Conservation (phyloP, 805 yeast species). For the Candida sphagnicola region DNA sequence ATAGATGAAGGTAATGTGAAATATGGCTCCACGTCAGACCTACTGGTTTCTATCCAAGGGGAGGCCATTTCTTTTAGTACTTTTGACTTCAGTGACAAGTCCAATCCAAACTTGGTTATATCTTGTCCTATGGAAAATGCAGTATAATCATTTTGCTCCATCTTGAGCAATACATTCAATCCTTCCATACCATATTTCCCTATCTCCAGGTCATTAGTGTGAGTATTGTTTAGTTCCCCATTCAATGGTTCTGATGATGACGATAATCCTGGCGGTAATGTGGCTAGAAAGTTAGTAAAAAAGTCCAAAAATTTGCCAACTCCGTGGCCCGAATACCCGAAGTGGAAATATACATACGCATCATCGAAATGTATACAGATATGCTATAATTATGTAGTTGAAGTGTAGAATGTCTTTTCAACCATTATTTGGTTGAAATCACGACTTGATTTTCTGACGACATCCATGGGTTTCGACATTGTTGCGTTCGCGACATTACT, state of each 20-base stretch:
- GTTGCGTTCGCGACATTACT: too few relatives aligned
- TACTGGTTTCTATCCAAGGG: slow-evolving; percentile 93
- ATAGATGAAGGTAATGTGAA: slow-evolving; percentile 57
- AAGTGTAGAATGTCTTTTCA: too few relatives aligned
- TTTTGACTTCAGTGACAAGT: slow-evolving; percentile 45
- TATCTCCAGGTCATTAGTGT: slow-evolving; percentile 41
- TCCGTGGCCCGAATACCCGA: too few relatives aligned
- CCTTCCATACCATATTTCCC: slow-evolving; percentile 64
- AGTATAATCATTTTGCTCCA: slow-evolving; percentile 60
- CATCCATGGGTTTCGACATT: too few relatives aligned
- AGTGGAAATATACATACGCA: not conserved
- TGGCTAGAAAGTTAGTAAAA: slow-evolving; percentile 10
- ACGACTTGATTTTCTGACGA: too few relatives aligned
- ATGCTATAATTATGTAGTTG: too few relatives aligned
- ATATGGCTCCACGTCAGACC: slow-evolving; percentile 86
- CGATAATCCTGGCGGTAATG: slow-evolving; percentile 27
- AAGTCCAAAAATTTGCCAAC: not conserved
- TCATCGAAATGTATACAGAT: too few relatives aligned
- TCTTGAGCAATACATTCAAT: slow-evolving; percentile 51
- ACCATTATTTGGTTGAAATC: too few relatives aligned
- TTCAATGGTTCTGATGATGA: slow-evolving; percentile 5
- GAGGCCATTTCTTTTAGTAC: slow-evolving; percentile 70
- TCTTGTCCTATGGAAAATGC: slow-evolving; percentile 75
- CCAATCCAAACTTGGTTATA: slow-evolving; percentile 61
- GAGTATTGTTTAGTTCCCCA: slow-evolving; percentile 4